Base-by-base conservation (phyloP, 2,329 filamentous ascomycete species). In the Grosmannia huntii region DNA sequence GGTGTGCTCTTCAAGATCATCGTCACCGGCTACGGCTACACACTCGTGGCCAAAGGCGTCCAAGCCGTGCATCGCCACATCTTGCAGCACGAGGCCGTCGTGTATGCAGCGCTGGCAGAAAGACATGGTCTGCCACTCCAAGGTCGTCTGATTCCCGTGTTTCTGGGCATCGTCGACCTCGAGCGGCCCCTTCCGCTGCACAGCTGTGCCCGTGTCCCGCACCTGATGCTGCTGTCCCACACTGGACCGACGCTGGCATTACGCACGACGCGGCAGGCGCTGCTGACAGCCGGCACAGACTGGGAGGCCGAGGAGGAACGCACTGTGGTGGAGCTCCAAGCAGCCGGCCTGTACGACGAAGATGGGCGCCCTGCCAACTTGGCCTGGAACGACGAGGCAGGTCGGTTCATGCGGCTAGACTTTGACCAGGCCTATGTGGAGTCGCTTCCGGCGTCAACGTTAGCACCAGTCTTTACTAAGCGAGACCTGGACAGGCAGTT, bases 161-260 rank as follows among this genome's bases (percentile, higher is more conserved):
- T 41, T n/a, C 57, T 63, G 12, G 60, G 60, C 44, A 10, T 59
- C 4, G 27, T 63, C 36, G 46, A 59, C 31, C 59, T 63, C 31
- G 41, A 33, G 16, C 25, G 49, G 11, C 41, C 56, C 4, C 57
- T 57, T 31, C 49, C 51, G 5, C 46, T 63, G 50, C 25, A 28
- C 12, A 41, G 27, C 48, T 10, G 12, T 10, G 31, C 31, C 1
- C n/a, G 36, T n/a, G 50, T 63, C 10, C 31, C 57, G n/a, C 51
- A 60, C 31, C 56, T 62, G 60, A 44, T 63, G 59, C 50, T 63
- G 5, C 19, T 63, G 53, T 63, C 62, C 25, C 62, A 56, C 23
- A 60, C 56, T 14, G 55, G 55, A 7, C 54, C 44, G 3, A 19
- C 36, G 28, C 12, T 56, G 19, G 4, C 9, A 6, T 19, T 11